A percentile compares a stretch with the other conserved stretches of the same genome.
Evolutionary conservation across 2,329 filamentous ascomycete genomes (phyloP).

Genomic region (Apiospora saccharicola): DNA sequence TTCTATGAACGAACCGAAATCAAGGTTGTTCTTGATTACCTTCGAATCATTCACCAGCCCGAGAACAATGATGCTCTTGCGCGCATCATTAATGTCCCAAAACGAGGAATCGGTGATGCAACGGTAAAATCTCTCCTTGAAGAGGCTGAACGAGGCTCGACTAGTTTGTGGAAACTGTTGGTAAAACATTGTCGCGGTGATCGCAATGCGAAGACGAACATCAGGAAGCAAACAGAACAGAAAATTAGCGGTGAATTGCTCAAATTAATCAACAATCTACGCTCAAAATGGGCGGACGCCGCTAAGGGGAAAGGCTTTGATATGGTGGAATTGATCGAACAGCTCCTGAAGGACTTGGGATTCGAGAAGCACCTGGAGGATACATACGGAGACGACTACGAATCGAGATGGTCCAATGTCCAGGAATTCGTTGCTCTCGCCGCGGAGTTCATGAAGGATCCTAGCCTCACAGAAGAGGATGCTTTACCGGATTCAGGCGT

Average conservation of each 20-base stretch:
- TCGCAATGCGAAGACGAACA: constrained; percentile 55
- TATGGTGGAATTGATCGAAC: constrained; percentile 58
- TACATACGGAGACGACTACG: constrained; percentile 71
- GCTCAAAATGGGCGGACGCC: constrained; percentile 42
- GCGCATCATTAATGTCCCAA: constrained; percentile 84
- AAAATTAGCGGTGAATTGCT: constrained; percentile 61
- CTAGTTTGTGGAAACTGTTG: constrained; percentile 80
- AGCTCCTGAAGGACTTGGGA: constrained; percentile 68
- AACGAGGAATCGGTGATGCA: constrained; percentile 79
- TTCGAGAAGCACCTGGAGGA: constrained; percentile 78
- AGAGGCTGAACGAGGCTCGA: constrained; percentile 74
- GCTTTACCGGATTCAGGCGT: constrained; percentile 71
- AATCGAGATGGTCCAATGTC: constrained; percentile 85
- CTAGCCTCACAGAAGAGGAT: constrained; percentile 57
- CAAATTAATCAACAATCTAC: constrained; percentile 48
- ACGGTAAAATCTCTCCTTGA: constrained; percentile 78
- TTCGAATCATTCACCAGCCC: constrained; percentile 84
- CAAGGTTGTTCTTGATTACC: constrained; percentile 86
- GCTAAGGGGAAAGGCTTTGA: constrained; percentile 42
- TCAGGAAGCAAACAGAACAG: constrained; percentile 59
- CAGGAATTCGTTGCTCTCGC: constrained; percentile 86
- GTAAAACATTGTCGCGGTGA: constrained; percentile 60
- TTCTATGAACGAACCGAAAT: constrained; percentile 95
- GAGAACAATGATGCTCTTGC: constrained; percentile 87
- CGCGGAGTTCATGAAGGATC: constrained; percentile 68